Base-by-base conservation (phyloP, 1,284 basidiomycete species). In the Trichosporon ovoides region DNA sequence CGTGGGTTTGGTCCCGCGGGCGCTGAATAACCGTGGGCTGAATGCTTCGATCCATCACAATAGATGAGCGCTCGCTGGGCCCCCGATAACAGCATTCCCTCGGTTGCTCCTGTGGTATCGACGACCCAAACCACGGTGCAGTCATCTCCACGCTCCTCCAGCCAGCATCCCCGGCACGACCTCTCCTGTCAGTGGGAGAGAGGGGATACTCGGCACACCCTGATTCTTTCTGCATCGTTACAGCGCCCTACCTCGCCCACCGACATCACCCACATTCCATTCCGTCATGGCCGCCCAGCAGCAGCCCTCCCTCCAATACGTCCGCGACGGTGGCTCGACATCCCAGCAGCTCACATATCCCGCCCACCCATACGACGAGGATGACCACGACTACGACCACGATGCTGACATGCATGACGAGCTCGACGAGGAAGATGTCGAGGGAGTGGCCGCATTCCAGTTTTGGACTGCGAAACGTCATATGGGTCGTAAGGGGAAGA, bases 381-480 rank as follows among this genome's bases (percentile, higher is more conserved):
- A 66, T 38, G 63, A 68, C 14, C 58, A 65, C n/a, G 58, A 66
- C 38, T 67, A 66, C 49, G 63, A 68, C 13, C 58, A 65, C n/a
- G 58, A 66, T 37, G 58, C 61, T 38, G 67, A 68, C 14, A 57
- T 60, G n/a, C 62, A 66, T 11, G 69, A 64, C 40, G 58, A 63
- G 7, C 63, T 69, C n/a, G 66, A 68, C 7, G 66, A 63, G 20
- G 64, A 52, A 2, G 65, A 66, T 18, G 55, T 38, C 10, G 62
- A 67, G 33, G 56, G 35, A 22, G 65, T 62, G 1, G 64, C 70
- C 12, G 73, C 71, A 4, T 61, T 72, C 54, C 75, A 78, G 61
- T 76, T 74, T 60, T 78, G 75, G 75, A 71, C 75, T 12, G 68
- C 72, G 11, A 73, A 73, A 55, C 63, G 75, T 43, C 75, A 78